Percentiles rank a stretch among this genome's conserved stretches.
Evolutionary conservation across 2,329 filamentous ascomycete species (phyloP).

Genomic region (Chaetomiaceae sp.): DNA sequence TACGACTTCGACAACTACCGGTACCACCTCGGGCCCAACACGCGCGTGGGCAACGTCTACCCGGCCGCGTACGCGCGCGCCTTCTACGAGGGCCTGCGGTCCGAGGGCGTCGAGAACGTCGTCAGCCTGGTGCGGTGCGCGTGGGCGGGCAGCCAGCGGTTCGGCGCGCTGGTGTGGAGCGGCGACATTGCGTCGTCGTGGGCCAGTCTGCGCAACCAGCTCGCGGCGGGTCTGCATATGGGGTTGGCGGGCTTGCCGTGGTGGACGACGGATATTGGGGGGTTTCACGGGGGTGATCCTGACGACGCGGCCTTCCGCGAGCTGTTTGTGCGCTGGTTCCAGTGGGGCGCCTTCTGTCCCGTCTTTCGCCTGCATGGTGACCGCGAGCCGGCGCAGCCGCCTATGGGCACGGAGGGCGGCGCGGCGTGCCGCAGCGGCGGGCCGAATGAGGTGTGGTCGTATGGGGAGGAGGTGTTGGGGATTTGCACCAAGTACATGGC

Average conservation of each 20-base stretch:
- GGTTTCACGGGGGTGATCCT: slow-evolving; percentile 7
- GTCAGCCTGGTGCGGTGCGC: slow-evolving; percentile 10
- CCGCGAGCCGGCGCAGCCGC: slow-evolving; percentile 9
- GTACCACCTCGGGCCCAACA: slow-evolving; percentile 1
- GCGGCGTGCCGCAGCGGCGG: slow-evolving; percentile 5
- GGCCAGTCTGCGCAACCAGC: slow-evolving; percentile 5
- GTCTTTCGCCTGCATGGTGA: slow-evolving; percentile 5
- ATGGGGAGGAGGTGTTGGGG: slow-evolving; percentile 3
- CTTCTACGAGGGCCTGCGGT: slow-evolving; percentile 8
- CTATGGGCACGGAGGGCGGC: slow-evolving; percentile 4
- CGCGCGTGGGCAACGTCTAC: slow-evolving; percentile 6
- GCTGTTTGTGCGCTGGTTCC: slow-evolving; percentile 8
- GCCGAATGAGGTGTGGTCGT: slow-evolving; percentile 8
- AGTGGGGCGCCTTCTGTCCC: slow-evolving; percentile 9
- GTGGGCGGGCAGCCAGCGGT: slow-evolving; percentile 8
- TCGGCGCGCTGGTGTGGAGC: slow-evolving; percentile 9
- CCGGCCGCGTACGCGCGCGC: slow-evolving; percentile 5
- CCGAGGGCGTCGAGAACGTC: not conserved
- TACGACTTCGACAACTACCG: slow-evolving; percentile 10
- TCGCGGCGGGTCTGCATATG: slow-evolving; percentile 8
- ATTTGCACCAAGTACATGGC: slow-evolving; percentile 8
- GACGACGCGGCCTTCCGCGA: slow-evolving; percentile 2
- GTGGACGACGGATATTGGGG: slow-evolving; percentile 12
- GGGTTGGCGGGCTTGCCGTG: slow-evolving; percentile 7
- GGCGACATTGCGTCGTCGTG: slow-evolving; percentile 8